These are phyloP conservation scores for Termitomyces sp. DNA, from an alignment of 768 basidiomycete species.

Conservation along the genomic window DNA sequence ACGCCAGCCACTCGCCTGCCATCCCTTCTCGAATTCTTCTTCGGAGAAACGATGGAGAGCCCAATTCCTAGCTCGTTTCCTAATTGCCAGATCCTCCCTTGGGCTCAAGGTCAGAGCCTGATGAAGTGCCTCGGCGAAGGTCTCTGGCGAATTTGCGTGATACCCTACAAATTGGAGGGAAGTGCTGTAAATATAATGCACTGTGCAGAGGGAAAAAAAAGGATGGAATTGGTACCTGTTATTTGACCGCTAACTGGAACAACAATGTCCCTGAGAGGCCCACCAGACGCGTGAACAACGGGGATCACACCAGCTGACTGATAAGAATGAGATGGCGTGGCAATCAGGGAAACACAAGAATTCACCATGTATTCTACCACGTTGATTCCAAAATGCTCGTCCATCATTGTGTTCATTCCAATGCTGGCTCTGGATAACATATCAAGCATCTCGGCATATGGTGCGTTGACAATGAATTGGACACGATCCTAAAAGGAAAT, in stretches of 20 bases:
- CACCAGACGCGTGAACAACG: conserved; percentile 89
- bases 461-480: conserved; percentile 78
- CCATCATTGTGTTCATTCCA: conserved; percentile 94
- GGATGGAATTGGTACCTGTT: conserved; percentile 43
- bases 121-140: conserved; percentile 67
- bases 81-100: conserved; percentile 54
- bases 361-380: conserved; percentile 95
- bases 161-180: conserved; percentile 44
- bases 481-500: conserved; percentile 51
- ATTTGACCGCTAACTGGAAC: conserved; percentile 67
- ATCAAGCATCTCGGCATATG: conserved; percentile 62
- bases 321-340: background rate
- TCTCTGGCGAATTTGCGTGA: conserved; percentile 63
- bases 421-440: conserved; percentile 76
- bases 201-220: background rate
- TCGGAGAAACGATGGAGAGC: conserved; percentile 74
- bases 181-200: background rate
- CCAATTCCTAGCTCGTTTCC: conserved; percentile 63
- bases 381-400: conserved; percentile 98
- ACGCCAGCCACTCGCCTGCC: conserved; percentile 62
- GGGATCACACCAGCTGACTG: conserved; percentile 94
- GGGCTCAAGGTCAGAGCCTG: conserved; percentile 52
- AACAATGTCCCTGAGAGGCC: conserved; percentile 88
- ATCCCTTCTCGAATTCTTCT: conserved; percentile 73
- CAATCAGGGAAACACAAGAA: conserved; percentile 1